Percentiles rank a stretch among this genome's conserved stretches.
These are phyloP conservation scores for Diospyros lotus DNA, from an alignment of 148 eudicot species.

Conservation along the genomic window DNA sequence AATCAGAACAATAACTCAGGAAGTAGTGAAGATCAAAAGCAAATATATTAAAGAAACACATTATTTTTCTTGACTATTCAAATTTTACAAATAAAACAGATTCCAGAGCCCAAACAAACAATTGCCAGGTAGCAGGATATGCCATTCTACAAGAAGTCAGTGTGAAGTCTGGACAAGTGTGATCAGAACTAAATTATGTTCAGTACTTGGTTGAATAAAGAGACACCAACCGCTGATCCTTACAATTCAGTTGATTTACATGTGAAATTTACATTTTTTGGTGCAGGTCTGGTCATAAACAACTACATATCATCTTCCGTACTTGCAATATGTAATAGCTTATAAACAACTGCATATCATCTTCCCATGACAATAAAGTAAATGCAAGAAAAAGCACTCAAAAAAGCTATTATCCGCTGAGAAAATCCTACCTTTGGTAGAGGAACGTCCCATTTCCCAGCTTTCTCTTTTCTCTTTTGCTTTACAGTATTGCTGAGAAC, in stretches of 20 bases:
- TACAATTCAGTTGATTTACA: background rate
- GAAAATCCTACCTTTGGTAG: constrained; percentile 66
- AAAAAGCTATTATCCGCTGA: background rate
- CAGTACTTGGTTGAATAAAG: too few species aligned
- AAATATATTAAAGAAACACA: too few species aligned
- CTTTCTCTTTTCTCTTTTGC: constrained; percentile 96
- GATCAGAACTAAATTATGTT: too few species aligned
- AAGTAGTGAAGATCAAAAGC: too few species aligned
- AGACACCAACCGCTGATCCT: background rate
- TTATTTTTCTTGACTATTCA: too few species aligned
- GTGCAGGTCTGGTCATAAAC: background rate
- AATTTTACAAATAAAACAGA: too few species aligned
- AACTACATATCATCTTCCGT: background rate
- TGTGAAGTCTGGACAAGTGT: too few species aligned
- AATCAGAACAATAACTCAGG: too few species aligned
- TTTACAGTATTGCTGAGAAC: constrained; percentile 90
- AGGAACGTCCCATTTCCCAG: constrained; percentile 99
- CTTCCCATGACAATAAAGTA: background rate
- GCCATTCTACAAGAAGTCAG: too few species aligned
- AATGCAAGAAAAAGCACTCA: background rate
- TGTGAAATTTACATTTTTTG: background rate
- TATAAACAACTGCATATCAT: too few species aligned
- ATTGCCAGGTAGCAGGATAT: too few species aligned
- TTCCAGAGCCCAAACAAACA: too few species aligned
- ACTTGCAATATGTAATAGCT: background rate